These are phyloP conservation scores for Debaryomyces castellii DNA, from an alignment of 805 yeast genomes.

Conservation along the genomic window DNA sequence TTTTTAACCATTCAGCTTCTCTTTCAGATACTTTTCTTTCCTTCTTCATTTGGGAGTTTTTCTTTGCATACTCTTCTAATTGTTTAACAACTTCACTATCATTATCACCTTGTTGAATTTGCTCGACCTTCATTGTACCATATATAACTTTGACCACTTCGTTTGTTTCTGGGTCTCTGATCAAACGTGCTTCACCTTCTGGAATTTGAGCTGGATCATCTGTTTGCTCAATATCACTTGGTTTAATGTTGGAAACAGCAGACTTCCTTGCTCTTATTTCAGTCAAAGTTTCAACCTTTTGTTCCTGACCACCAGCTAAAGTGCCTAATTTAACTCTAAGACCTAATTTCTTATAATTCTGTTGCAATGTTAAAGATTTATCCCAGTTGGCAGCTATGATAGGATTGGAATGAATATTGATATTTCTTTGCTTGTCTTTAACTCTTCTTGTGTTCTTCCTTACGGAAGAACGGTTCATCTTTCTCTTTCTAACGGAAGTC, in stretches of 20 bases:
- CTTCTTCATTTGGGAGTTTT: slow-evolving; percentile 47
- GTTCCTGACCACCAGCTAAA: slow-evolving; percentile 82
- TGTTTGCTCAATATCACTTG: slow-evolving; percentile 37
- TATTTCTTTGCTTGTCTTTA: slow-evolving; percentile 69
- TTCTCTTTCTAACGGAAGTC: slow-evolving; percentile 82
- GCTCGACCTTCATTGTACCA: slow-evolving; percentile 54
- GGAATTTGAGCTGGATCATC: slow-evolving; percentile 63
- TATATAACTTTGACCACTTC: slow-evolving; percentile 66
- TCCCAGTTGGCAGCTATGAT: slow-evolving; percentile 93
- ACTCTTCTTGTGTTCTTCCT: slow-evolving; percentile 66
- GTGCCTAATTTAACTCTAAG: slow-evolving; percentile 63
- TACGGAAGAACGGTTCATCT: slow-evolving; percentile 72
- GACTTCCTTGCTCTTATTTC: slow-evolving; percentile 33
- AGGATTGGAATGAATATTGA: slow-evolving; percentile 69
- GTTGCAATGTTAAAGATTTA: slow-evolving; percentile 70
- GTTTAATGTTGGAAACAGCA: slow-evolving; percentile 14
- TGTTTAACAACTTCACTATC: slow-evolving; percentile 56
- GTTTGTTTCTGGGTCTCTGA: slow-evolving; percentile 64
- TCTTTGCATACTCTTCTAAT: slow-evolving; percentile 52
- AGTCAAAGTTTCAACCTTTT: slow-evolving; percentile 41
- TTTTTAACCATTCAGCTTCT: slow-evolving; percentile 70
- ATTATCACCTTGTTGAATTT: slow-evolving; percentile 10
- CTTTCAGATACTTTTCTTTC: slow-evolving; percentile 65
- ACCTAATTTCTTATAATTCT: slow-evolving; percentile 84
- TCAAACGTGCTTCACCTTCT: slow-evolving; percentile 75